phyloP scores from a whole-genome alignment of 495 filamentous ascomycete species.

The Sphaerosporella brunnea region DNA sequence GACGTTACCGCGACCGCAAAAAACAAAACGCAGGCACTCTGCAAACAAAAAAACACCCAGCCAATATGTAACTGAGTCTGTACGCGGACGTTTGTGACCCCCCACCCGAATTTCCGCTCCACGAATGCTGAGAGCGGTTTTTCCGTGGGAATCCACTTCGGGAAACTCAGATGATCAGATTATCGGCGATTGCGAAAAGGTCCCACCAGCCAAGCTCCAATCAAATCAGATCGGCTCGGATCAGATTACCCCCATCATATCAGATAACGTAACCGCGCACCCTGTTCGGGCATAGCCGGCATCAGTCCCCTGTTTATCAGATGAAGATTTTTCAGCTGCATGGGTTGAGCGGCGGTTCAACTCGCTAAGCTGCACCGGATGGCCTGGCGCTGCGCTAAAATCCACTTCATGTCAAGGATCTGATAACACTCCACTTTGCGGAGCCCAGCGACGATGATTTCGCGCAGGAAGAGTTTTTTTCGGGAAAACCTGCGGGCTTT shows the following conservation, averaged over 20 bases:
- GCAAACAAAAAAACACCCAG: background rate
- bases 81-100: too few relatives aligned
- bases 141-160: background rate
- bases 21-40: background rate
- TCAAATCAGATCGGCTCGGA: constrained; percentile 4
- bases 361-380: constrained; percentile 4
- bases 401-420: constrained; percentile 5
- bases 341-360: background rate
- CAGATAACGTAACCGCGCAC: constrained; percentile 3
- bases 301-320: background rate
- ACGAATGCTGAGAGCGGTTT: too few relatives aligned
- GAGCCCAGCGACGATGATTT: background rate
- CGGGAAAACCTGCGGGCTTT: background rate
- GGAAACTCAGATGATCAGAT: background rate
- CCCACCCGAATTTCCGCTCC: background rate
- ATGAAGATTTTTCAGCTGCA: constrained; percentile 6
- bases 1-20: background rate
- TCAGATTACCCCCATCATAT: constrained; percentile 3
- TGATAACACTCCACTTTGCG: constrained; percentile 5
- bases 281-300: background rate
- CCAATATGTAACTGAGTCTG: background rate
- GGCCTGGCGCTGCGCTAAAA: background rate
- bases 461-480: background rate
- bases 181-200: background rate
- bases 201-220: background rate